Percentiles rank a stretch among this genome's conserved stretches.
phyloP scores from a whole-genome alignment of 306 rosid genomes.

The Cicer bijugum region DNA sequence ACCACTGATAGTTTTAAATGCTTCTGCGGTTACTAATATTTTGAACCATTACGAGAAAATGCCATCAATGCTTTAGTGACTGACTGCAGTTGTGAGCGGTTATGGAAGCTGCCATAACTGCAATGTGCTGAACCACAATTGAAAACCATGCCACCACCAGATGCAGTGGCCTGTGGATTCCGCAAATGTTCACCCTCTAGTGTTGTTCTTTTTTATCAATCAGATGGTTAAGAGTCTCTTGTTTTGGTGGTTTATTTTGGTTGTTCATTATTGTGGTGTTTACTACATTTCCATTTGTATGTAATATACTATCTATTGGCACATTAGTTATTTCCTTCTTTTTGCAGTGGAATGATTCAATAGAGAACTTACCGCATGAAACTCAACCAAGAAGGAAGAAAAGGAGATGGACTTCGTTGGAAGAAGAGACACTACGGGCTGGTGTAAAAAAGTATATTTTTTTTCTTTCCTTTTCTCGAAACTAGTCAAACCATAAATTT shows the following conservation, averaged over 20 bases:
- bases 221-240: conserved; percentile 24
- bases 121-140: background rate
- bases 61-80: background rate
- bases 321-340: conserved; percentile 21
- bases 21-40: background rate
- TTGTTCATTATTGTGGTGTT: background rate
- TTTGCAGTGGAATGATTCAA: conserved; percentile 81
- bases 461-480: background rate
- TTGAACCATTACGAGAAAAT: background rate
- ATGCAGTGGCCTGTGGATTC: conserved; percentile 37
- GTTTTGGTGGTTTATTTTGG: background rate
- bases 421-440: conserved; percentile 72
- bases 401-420: conserved; percentile 71
- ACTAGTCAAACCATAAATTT: conserved; percentile 24
- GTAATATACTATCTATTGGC: conserved; percentile 1
- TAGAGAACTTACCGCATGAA: conserved; percentile 48
- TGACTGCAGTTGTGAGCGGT: background rate
- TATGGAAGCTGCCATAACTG: background rate
- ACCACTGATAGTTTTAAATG: background rate
- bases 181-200: conserved; percentile 4
- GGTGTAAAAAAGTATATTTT: conserved; percentile 64
- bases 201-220: background rate
- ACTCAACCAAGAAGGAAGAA: conserved; percentile 54
- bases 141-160: conserved; percentile 19
- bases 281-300: conserved; percentile 18